Base-by-base conservation (phyloP, 768 basidiomycete genomes). In the Tylopilus intermedius region DNA sequence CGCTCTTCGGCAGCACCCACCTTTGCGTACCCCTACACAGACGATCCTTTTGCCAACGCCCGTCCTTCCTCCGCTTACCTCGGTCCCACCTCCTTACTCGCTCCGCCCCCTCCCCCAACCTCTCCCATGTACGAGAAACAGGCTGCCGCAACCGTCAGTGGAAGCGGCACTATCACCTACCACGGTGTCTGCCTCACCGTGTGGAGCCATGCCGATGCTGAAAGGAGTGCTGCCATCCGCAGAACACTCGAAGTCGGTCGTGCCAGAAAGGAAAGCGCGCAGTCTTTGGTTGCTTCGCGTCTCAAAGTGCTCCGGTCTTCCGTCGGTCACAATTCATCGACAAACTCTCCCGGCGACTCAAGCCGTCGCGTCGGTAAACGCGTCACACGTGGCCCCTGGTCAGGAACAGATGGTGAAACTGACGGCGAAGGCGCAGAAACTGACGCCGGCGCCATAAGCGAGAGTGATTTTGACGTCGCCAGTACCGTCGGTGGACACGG, bases 161-260 rank as follows among this genome's bases (percentile, higher is more conserved):
- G 74, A 27, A 54, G 41, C 8, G 62, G 67, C 5, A 69, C 70
- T 3, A 67, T 90, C 55, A 84, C 87, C 8, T 95, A 91, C 66
- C 83, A 96, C 64, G 93, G 92, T 44, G 92, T 95, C 35, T 92
- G 91, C 60, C 76, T 98, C 54, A 93, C 92, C 2, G 91, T 96
- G 2, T 98, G 93, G 93, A 92, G 90, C 4, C 93, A 94, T 63
- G 93, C 93, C 18, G 94, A 97, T 64, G 84, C 85, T 0, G 87
- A 93, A 61, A 84, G 93, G 45, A 85, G 87, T 50, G 78, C 76
- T 13, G 92, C 92, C 1, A 94, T 94, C 60, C 83, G 91, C 21
- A 79, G 86, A 46, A 89, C 88, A 7, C 77, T 90, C 45, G 90
- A 91, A 65, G 85, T 86, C 0, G 82, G 85, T 45, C 82, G 88